Base-by-base conservation (phyloP, 441 rosid species). In the Dalechampia spathulata region DNA sequence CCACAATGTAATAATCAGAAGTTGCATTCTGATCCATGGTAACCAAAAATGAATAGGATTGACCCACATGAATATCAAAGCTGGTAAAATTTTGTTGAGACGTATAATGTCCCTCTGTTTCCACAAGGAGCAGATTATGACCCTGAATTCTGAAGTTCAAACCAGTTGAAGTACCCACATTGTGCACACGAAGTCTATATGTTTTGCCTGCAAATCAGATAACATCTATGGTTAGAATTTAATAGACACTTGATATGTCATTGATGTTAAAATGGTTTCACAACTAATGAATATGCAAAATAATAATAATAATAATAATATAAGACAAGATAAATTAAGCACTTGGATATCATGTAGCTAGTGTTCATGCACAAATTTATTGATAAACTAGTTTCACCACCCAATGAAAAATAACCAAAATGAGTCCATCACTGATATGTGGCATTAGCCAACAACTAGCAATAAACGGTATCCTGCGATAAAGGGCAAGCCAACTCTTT, bases 101-200 rank as follows among this genome's bases (percentile, higher is more conserved):
- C 13, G 98, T 81, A 66, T 91, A 91, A 55, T 23, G 25, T 37
- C 98, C 96, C 55, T 91, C 96, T 1, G 94, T 78, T 78, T 91
- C 98, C 23, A 71, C 95, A 65, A 88, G 78, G 38, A 79, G 89
- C 69, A 88, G 70, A 58, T 65, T 91, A 73, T 91, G 98, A 63
- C 76, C 87, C 83, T 91, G 95, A 58, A 91, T 84, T 76, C 98
- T 81, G 60, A 91, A 83, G 74, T 91, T 87, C 78, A 85, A 72
- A 73, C 88, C 80, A 40, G 98, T 91, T 37, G 92, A 87, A 37
- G 73, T 75, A 44, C 98, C 98, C 71, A 91, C 90, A 64, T 91
- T 85, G 64, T 80, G 87, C 60, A 91, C 90, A 36, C 95, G 87
- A 53, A 91, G 19, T 32, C 96, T 75, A 62, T 85, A 91, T 25